These are phyloP conservation scores for Melampsora americana DNA, from an alignment of 1,284 basidiomycete genomes.

Conservation along the genomic window DNA sequence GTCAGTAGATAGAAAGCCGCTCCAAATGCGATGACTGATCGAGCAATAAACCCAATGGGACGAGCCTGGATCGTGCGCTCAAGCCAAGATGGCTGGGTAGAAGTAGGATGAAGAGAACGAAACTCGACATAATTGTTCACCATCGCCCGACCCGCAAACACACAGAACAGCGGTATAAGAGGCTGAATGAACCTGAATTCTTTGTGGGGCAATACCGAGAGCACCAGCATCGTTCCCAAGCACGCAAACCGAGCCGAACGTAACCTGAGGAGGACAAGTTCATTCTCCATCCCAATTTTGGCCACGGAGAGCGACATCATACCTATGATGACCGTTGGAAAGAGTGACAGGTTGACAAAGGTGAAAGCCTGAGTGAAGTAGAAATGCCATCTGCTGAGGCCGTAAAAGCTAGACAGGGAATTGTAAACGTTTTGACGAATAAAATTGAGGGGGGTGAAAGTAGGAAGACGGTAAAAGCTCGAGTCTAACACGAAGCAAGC, in stretches of 20 bases:
- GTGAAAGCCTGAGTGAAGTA: slow-evolving; percentile 84
- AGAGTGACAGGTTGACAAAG: slow-evolving; percentile 58
- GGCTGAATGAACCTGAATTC: slow-evolving; percentile 97
- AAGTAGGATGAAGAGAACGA: background rate
- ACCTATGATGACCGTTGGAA: slow-evolving; percentile 45
- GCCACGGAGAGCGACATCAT: background rate
- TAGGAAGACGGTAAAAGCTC: slow-evolving; percentile 65
- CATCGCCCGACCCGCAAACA: slow-evolving; percentile 72
- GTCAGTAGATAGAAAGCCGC: slow-evolving; percentile 67
- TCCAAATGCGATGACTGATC: slow-evolving; percentile 60
- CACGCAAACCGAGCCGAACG: slow-evolving; percentile 59
- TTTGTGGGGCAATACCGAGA: slow-evolving; percentile 82
- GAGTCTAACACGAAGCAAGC: slow-evolving; percentile 63
- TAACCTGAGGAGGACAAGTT: background rate
- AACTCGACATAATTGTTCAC: slow-evolving; percentile 57
- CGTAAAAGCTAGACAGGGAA: slow-evolving; percentile 86
- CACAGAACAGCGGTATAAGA: slow-evolving; percentile 73
- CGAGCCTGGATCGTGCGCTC: slow-evolving; percentile 16
- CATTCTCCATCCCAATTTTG: slow-evolving; percentile 2
- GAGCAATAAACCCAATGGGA: slow-evolving; percentile 49
- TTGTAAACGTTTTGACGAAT: slow-evolving; percentile 70
- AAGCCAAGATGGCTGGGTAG: background rate
- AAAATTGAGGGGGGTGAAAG: slow-evolving; percentile 78
- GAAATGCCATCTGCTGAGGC: slow-evolving; percentile 79
- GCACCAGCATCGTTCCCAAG: slow-evolving; percentile 67